Base-by-base conservation (phyloP, 1,284 basidiomycete genomes). In the Malassezia furfur region DNA sequence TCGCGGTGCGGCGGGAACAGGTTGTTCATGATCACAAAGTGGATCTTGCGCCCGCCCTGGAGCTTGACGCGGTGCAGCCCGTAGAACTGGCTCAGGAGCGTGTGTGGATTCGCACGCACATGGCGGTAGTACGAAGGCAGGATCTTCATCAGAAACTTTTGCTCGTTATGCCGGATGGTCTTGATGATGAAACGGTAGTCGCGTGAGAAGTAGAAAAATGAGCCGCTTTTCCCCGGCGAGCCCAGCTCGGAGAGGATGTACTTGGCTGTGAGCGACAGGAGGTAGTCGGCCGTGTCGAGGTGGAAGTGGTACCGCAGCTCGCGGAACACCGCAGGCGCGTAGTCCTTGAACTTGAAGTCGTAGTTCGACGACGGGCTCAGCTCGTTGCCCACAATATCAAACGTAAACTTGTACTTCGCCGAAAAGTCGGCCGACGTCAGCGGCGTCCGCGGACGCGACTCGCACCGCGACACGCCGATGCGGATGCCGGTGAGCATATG, bases 181-280 rank as follows among this genome's bases (percentile, higher is more conserved):
- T 96, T 98, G 83, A 98, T 98, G 78, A 98, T 98, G 79, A 96
- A 98, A 1, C 91, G 87, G 72, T 96, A 98, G 79, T 98, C 93
- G 41, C 91, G 83, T 12, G 91, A 96, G 76, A 96, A 98, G 79
- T 98, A 98, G 80, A 98, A 98, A 79, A 98, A 98, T 17, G 89
- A 93, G 17, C 93, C 93, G 4, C 88, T 91, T 79, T 98, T 98
- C 44, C 93, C 93, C 0, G 93, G 93, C 3, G 91, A 96, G n/a
- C 93, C 93, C 19, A 98, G 83, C 76, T 98, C 93, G 49, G 89
- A 93, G 35, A 98, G 81, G 74, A 98, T 98, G 78, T 98, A 98
- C 76, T 94, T 96, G 11, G 87, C 86, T 1, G 93, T 98, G 55
- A 98, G 82, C 1, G 91, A 94, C 48, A 96, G 81, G 25, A 98